Evolutionary conservation across 2,329 filamentous ascomycete genomes (phyloP), one percentile per base, ranked within the genome.

Genomic region (Emmonsia crescens): DNA sequence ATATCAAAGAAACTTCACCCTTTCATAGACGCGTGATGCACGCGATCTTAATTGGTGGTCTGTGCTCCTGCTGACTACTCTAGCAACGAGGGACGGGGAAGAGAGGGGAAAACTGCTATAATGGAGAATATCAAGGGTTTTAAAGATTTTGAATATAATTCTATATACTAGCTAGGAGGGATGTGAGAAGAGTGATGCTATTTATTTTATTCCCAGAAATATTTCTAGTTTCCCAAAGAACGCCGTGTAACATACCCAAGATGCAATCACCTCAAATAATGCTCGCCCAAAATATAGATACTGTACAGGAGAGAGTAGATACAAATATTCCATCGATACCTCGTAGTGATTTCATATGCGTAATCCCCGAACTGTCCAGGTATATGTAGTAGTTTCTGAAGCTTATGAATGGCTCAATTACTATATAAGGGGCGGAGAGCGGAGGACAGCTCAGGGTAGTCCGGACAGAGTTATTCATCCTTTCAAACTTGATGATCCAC

Each of bases 31-130:
- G 73, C 74, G 73, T 75, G 67, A 69, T 66, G n/a, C 27, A 69
- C 73, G 73, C 73, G 71, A 65, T 48, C 68, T 76, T 75, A 75
- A 76, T 66, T 66, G 58, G 60, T 74, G 70, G 70, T 68, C 71
- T 69, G 72, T 74, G 71, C 74, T 66, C 66, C 16, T 52, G 36
- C 48, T 56, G 54, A 61, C 55, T 57, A 46, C 55, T 33, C 9
- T 6, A n/a, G 21, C 14, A 12, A 2, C 16, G 21, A 10, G 38
- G 12, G 36, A 38, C 36, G 12, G 16, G 19, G 55, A 21, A 29
- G 1, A 14, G 52, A 6, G 8, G 29, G 12, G 33, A 31, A 21
- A 36, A n/a, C 16, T n/a, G 19, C 6, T 48, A 24, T 48, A 6
- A 24, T n/a, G 44, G 19, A n/a, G 6, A 19, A 55, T 33, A 2